A percentile compares a stretch with the other conserved stretches of the same genome.
Evolutionary conservation across 352 stramenopile genomes (phyloP).

Genomic region (Pythium periplocum): DNA sequence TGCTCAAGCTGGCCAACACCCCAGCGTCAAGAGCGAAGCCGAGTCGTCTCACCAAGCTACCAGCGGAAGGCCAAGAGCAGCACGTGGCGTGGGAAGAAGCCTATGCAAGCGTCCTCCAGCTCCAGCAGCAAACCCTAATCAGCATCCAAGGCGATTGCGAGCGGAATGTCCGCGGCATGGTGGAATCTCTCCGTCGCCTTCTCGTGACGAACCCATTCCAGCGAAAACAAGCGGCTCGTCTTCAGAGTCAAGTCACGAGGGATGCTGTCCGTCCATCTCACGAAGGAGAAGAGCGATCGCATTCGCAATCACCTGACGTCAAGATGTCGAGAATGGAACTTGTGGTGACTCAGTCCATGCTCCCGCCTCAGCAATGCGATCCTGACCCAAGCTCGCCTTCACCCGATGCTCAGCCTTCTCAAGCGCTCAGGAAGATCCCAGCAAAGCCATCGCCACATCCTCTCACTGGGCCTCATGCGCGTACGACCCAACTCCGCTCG

Average conservation of each 20-base stretch:
- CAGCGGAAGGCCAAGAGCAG: constrained; percentile 26
- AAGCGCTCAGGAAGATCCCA: not conserved
- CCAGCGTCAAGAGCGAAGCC: constrained; percentile 5
- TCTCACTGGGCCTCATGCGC: not conserved
- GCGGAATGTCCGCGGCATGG: constrained; percentile 31
- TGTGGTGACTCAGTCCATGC: too few species aligned
- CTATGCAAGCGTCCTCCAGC: constrained; percentile 59
- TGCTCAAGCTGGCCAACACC: constrained; percentile 47
- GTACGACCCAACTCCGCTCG: constrained; percentile 15
- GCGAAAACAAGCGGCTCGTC: not conserved
- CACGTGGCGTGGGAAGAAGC: constrained; percentile 62
- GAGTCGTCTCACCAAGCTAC: constrained; percentile 8
- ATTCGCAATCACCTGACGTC: not conserved
- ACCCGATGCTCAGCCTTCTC: not conserved
- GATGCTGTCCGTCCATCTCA: too few species aligned
- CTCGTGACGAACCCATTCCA: constrained; percentile 38
- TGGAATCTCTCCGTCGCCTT: constrained; percentile 48
- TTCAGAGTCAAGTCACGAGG: too few species aligned
- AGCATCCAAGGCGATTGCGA: constrained; percentile 52
- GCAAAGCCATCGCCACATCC: not conserved
- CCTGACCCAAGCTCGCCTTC: too few species aligned
- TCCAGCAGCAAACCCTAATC: constrained; percentile 76
- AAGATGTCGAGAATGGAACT: not conserved
- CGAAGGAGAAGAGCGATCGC: too few species aligned
- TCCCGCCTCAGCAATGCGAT: not conserved